Base-by-base conservation (phyloP, 306 rosid species). In the Lathyrus oleraceus region DNA sequence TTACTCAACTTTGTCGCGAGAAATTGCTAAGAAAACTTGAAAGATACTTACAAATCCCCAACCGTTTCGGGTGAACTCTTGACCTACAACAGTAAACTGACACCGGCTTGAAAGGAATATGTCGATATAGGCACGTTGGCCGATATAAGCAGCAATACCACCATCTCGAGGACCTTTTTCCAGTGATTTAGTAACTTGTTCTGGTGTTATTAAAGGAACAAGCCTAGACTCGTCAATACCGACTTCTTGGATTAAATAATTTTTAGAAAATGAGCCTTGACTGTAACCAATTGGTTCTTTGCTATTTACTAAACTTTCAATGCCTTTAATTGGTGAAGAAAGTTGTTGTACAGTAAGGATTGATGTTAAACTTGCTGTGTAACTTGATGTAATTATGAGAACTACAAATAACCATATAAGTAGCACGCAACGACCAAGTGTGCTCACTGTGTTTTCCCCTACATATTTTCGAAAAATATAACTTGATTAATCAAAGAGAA, bases 321-420 rank as follows among this genome's bases (percentile, higher is more conserved):
- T 86, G 73, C 96, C 99, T 76, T 89, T 87, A 48, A 95, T 72
- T 70, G 95, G 78, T 8, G 91, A 95, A 72, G 84, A 76, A 62
- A 95, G 96, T 73, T 83, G 81, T 63, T 91, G 92, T 61, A 91
- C 99, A 25, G 99, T 95, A 71, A 95, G 95, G 85, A 95, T 95
- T 72, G 99, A 95, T 66, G 97, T 95, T 82, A 95, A 78, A 76
- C 92, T 95, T 56, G 99, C 99, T 1, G 97, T 91, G 85, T 95
- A 95, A 88, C 97, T 95, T 5, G 99, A 95, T 78, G 73, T 91
- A 45, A 95, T 86, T 79, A 95, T 95, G 17, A 95, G 96, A 68
- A 95, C 93, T 39, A 95, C 97, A 77, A 95, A 95, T 45, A 95
- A 64, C 99, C 99, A 95, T 80, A 91, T 78, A 11, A 95, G 65